Base-by-base conservation (phyloP, 106 monocot species). In the Dioscorea dumetorum region DNA sequence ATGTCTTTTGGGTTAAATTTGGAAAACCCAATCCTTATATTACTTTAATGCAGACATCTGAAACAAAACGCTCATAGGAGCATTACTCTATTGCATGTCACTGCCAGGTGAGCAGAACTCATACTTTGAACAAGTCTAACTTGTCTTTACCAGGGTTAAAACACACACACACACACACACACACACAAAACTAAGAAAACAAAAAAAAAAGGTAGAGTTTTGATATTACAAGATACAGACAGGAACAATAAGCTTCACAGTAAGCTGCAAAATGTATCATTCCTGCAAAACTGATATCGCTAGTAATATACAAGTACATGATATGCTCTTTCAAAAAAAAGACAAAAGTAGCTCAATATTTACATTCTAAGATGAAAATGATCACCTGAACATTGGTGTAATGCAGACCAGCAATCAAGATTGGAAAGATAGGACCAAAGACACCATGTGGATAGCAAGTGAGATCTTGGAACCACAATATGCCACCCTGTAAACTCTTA, bases 381-480 rank as follows among this genome's bases (percentile, higher is more conserved):
- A 71, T 28, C 85, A 97, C 99, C 99, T 99, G 92, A 66, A 99
- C 78, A 83, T 90, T 99, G 49, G 76, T 33, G 75, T 81, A 90
- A 87, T 99, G 93, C 66, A 99, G 72, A 10, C 85, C 77, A 71
- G 93, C 84, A 85, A 99, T 68, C 77, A 90, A 74, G 49, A 90
- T 61, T 66, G 99, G 99, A 57, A 99, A 93, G 64, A 75, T 57
- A 61, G 75, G 73, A 68, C 84, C 84, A 15, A 74, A 78, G 63
- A 71, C 17, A 71, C 93, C 93, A 66, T 81, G 73, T 62, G 99
- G 78, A 71, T 76, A 74, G 72, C 72, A 83, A 53, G 90, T 87
- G 69, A 99, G 81, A 77, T 99, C 85, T 64, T 85, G 78, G 69
- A 99, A 99, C 99, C 99, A 99, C 60, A 99, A 59, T 59, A 61